These are phyloP conservation scores for Termitomyces sp. DNA, from an alignment of 1,284 basidiomycete species.

Conservation along the genomic window DNA sequence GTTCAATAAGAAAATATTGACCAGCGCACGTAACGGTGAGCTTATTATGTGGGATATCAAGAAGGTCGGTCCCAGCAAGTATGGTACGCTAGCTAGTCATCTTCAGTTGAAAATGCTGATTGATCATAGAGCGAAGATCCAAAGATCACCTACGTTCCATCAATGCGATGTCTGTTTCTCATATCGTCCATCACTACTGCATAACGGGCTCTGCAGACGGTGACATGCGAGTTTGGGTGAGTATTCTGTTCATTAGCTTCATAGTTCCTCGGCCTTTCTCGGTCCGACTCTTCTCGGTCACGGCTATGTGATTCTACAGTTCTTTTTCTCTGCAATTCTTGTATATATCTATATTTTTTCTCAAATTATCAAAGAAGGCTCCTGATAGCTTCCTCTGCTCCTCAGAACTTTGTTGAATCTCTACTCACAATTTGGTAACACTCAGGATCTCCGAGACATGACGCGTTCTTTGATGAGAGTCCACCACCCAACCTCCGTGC, in stretches of 20 bases:
- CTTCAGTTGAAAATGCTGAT: conserved; percentile 9
- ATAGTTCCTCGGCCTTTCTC: too few species aligned
- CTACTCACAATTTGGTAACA: neutral
- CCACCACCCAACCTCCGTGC: conserved; percentile 68
- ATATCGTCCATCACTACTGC: conserved; percentile 61
- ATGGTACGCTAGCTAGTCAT: conserved; percentile 43
- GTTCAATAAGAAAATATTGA: conserved; percentile 76
- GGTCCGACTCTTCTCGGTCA: too few species aligned
- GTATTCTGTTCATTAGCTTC: conserved; percentile 19
- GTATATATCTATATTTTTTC: neutral
- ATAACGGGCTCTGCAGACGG: conserved; percentile 83
- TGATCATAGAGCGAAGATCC: conserved; percentile 55
- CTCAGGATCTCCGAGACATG: conserved; percentile 72
- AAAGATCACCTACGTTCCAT: conserved; percentile 77
- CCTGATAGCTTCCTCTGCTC: neutral
- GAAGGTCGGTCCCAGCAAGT: conserved; percentile 62
- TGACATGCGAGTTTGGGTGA: conserved; percentile 77
- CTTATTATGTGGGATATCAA: conserved; percentile 82
- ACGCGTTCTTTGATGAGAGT: conserved; percentile 67
- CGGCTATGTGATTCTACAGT: neutral
- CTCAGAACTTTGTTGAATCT: neutral
- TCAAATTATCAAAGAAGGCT: neutral
- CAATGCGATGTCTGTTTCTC: conserved; percentile 64
- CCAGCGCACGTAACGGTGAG: conserved; percentile 79
- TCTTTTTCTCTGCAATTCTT: neutral